Evolutionary conservation across 139 green algal species (phyloP).

Genomic region (Trebouxia sp.): DNA sequence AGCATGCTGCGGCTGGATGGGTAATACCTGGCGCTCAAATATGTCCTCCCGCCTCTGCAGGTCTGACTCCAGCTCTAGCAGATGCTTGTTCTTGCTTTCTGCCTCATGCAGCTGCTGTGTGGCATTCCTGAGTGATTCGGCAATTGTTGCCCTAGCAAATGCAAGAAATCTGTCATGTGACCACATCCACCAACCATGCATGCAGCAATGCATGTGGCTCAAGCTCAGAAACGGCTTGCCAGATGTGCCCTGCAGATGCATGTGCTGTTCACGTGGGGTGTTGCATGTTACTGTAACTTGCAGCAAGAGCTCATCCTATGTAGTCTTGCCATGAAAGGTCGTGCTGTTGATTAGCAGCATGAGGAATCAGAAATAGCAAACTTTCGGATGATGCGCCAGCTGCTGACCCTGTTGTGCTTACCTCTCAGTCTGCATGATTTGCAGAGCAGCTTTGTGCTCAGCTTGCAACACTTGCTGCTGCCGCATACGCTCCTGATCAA

Average conservation of each 20-base stretch:
- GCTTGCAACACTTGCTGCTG: slow-evolving; percentile 19
- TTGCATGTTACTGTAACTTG: too few species aligned
- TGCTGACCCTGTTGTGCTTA: slow-evolving; percentile 17
- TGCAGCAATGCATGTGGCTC: too few species aligned
- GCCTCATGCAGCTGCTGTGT: slow-evolving; percentile 30
- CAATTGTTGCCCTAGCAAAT: background rate
- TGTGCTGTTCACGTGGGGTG: too few species aligned
- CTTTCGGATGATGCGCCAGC: background rate
- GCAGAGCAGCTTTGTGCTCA: slow-evolving; percentile 27
- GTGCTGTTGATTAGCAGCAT: too few species aligned
- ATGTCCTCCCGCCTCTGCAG: slow-evolving; percentile 41
- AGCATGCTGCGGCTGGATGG: too few species aligned
- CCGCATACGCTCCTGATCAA: background rate
- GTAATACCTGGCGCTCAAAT: slow-evolving; percentile 41
- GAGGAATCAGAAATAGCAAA: too few species aligned
- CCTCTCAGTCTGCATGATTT: slow-evolving; percentile 11
- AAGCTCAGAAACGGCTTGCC: too few species aligned
- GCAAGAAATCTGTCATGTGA: too few species aligned
- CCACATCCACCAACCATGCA: too few species aligned
- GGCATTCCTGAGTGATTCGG: slow-evolving; percentile 14
- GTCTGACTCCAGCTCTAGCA: slow-evolving; percentile 40
- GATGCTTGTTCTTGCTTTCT: slow-evolving; percentile 10
- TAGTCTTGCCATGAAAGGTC: too few species aligned
- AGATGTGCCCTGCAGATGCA: too few species aligned
- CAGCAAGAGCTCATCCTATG: too few species aligned